Evolutionary conservation across 495 filamentous ascomycete genomes (phyloP).

Genomic region (Penicillium soppii): DNA sequence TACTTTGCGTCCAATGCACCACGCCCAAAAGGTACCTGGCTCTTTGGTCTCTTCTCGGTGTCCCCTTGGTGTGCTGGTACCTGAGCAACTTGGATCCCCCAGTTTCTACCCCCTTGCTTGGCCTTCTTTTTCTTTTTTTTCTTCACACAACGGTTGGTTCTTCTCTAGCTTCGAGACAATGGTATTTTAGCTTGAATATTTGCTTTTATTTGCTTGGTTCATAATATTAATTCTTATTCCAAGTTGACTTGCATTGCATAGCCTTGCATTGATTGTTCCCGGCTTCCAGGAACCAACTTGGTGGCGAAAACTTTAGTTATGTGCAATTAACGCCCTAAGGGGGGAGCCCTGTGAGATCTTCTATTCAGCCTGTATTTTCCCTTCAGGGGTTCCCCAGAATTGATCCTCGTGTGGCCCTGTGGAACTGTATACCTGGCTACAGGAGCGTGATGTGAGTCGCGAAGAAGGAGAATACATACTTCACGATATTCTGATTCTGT

Average conservation of each 20-base stretch:
- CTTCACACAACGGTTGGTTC: conserved; percentile 9
- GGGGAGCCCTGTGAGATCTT: not conserved
- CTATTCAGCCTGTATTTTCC: not conserved
- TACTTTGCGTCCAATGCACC: not conserved
- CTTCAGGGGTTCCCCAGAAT: conserved; percentile 2
- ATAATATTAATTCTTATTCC: conserved; percentile 1
- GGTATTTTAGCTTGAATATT: not conserved
- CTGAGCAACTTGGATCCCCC: not conserved
- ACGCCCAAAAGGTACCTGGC: not conserved
- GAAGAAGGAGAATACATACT: conserved; percentile 1
- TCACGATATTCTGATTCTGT: not conserved
- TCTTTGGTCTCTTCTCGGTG: not conserved
- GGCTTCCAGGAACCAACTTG: conserved; percentile 16
- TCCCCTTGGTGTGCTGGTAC: not conserved
- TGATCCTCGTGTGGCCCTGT: conserved; percentile 2
- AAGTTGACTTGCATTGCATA: conserved; percentile 26
- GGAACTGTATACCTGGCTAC: not conserved
- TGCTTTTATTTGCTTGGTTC: conserved; percentile 1
- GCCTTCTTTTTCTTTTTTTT: not conserved
- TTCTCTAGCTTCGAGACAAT: not conserved
- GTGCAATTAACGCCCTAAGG: conserved; percentile 7
- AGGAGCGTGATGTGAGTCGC: conserved; percentile 7
- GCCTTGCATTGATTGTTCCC: conserved; percentile 23
- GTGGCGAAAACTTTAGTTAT: conserved; percentile 17
- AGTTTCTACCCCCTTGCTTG: conserved; percentile 2